Evolutionary conservation across 139 green algal genomes (phyloP), one percentile per base, ranked within the genome.

Genomic region (Microglena sp.): DNA sequence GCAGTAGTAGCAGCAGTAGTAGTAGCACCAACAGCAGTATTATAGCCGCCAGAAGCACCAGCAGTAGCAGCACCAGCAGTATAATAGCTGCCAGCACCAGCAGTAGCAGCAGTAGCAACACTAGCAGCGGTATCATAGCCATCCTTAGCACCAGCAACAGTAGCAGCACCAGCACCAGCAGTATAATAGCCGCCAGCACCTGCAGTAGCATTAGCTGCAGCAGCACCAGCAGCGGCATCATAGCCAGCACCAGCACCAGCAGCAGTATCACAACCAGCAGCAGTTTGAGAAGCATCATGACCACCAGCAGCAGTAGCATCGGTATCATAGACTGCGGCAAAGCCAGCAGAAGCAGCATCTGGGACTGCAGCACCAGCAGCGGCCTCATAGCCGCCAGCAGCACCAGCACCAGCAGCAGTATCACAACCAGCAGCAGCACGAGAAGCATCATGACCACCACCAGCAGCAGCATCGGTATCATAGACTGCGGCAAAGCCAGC

Each of bases 21-120:
- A 21, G 29, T 29, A 62, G 24, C 26, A 43, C 28, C 55, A 43
- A 6, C 26, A 43, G 55, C 55, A 62, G 24, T 7, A 36, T 7
- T 29, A 62, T 7, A 5, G 40, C 28, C 55, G 22, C 28, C 55
- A 62, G 55, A 27, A 62, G 55, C 55, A 62, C 5, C 26, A 62
- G 55, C 55, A 43, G 55, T 21, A 24, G 7, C 26, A 43, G 55
- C 55, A 36, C 5, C 55, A 62, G 27, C 55, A 62, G 27, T 29
- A 36, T 27, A 27, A 62, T 27, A 27, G 22, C 11, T 29, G 22
- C 28, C 55, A 21, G 29, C 55, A 43, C 7, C 55, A 43, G 26
- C 55, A 43, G 24, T 29, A 6, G 26, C 55, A 36, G 24, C 26
- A 6, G 24, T 29, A 43, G 26, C 24, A 43, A 7, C 27, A 6